Base-by-base conservation (phyloP, 2,329 filamentous ascomycete species). In the Fusarium lyarnte region DNA sequence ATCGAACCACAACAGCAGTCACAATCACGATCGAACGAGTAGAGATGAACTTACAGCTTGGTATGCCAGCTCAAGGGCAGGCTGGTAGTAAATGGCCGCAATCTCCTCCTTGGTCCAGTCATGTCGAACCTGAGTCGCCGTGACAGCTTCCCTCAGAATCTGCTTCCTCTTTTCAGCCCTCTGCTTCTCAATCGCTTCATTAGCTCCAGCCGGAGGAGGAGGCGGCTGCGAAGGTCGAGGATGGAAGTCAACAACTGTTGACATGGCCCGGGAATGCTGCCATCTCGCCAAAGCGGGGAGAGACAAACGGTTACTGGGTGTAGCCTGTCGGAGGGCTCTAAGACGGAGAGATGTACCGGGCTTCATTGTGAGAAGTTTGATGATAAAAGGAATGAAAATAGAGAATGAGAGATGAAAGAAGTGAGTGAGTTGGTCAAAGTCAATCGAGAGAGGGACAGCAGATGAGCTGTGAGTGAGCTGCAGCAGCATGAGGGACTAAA, bases 81-180 rank as follows among this genome's bases (percentile, higher is more conserved):
- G 93, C 55, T 91, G 92, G 78, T 95, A 89, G 83, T 96, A 97
- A 75, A 97, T 92, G 72, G 92, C 89, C 14, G 91, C 85, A 70
- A 97, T 94, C 83, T 97, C 92, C 72, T 95, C 90, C 73, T 88
- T 90, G 10, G 93, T 93, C 94, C 94, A 97, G 81, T 91, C 88
- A 77, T 91, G 91, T 54, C 93, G 87, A 17, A 93, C 88, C 10
- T 79, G 83, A 3, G 83, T 87, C 27, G 91, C 90, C 47, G 87
- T 84, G 27, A 92, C 85, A 13, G 93, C 92, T 73, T 83, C 80
- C 11, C 77, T 81, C 39, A 88, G 72, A 27, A 86, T 81, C 57
- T 79, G 72, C 54, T 72, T 76, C 31, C 74, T 79, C 66, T 75
- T 72, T 53, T 78, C 76, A 14, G 57, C 46, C 42, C 74, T 66